These are phyloP conservation scores for Yamadazyma atmosphaerica DNA, from an alignment of 1,139 yeast species.

Conservation along the genomic window DNA sequence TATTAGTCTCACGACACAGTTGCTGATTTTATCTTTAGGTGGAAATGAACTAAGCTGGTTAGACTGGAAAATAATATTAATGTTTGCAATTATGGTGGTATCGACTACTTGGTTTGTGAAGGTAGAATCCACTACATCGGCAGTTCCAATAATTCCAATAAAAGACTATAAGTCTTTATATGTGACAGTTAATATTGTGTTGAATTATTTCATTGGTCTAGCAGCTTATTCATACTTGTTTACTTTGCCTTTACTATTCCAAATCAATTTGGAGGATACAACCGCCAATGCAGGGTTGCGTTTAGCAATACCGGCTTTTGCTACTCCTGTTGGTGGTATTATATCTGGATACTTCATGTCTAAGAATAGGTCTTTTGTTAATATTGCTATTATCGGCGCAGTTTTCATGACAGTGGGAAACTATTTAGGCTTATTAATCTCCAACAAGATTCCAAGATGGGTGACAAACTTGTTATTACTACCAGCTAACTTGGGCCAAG, in stretches of 20 bases:
- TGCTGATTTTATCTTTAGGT: conserved; percentile 28
- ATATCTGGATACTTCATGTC: conserved; percentile 37
- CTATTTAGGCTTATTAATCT: conserved; percentile 25
- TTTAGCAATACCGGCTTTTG: conserved; percentile 37
- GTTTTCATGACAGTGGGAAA: conserved; percentile 34
- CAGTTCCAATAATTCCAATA: conserved; percentile 40
- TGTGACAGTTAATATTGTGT: conserved; percentile 24
- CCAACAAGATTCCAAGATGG: conserved; percentile 21
- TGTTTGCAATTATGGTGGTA: conserved; percentile 12
- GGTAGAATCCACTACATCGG: conserved; percentile 28
- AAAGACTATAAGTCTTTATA: conserved; percentile 23
- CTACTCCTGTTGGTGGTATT: conserved; percentile 42
- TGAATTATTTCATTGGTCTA: conserved; percentile 38
- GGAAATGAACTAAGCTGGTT: conserved; percentile 24
- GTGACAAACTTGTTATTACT: conserved; percentile 24
- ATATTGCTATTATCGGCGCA: conserved; percentile 29
- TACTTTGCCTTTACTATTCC: conserved; percentile 40
- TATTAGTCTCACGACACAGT: conserved; percentile 25
- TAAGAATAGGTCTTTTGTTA: conserved; percentile 18
- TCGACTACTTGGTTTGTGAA: conserved; percentile 12
- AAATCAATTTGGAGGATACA: conserved; percentile 28
- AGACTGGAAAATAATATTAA: conserved; percentile 9
- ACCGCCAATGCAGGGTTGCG: conserved; percentile 30
- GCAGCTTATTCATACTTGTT: conserved; percentile 39
- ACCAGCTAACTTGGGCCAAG: conserved; percentile 44